phyloP scores from a whole-genome alignment of 163 green algal genomes.

The Volvox carteri region DNA sequence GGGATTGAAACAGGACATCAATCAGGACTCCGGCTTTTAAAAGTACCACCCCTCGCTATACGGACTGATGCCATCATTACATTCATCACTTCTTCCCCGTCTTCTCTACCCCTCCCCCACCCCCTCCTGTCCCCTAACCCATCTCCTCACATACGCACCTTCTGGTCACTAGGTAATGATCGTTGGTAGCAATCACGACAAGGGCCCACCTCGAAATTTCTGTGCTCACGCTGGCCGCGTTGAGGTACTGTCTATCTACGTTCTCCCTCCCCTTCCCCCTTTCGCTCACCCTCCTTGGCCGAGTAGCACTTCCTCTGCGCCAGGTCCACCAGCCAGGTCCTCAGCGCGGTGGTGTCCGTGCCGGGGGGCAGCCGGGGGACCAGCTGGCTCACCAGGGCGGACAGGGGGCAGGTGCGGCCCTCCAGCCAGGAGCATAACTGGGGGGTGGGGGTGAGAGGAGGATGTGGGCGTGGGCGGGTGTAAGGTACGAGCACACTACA shows the following conservation, averaged over 20 bases:
- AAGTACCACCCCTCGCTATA: too few relatives aligned
- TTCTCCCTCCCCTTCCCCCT: neutral
- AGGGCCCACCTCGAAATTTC: too few relatives aligned
- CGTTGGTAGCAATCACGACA: too few relatives aligned
- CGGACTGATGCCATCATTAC: too few relatives aligned
- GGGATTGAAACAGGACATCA: neutral
- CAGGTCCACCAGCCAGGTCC: conserved; percentile 55
- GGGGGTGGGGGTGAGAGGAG: neutral
- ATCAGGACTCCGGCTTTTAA: too few relatives aligned
- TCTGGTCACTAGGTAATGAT: too few relatives aligned
- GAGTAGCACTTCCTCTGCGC: conserved; percentile 50
- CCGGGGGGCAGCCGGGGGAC: conserved; percentile 26
- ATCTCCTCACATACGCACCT: too few relatives aligned
- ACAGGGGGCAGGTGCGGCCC: conserved; percentile 30
- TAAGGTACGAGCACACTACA: neutral
- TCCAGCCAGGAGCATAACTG: conserved; percentile 51
- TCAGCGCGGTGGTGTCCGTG: conserved; percentile 10
- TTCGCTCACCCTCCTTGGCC: conserved; percentile 46
- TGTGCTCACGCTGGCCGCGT: too few relatives aligned
- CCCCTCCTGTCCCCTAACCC: too few relatives aligned
- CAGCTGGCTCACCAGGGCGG: neutral
- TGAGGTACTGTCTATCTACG: neutral
- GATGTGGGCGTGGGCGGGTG: neutral
- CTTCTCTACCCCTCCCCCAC: too few relatives aligned
- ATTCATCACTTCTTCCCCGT: too few relatives aligned